These are phyloP conservation scores for Calonectria honghensis DNA, from an alignment of 2,329 filamentous ascomycete species.

Conservation along the genomic window DNA sequence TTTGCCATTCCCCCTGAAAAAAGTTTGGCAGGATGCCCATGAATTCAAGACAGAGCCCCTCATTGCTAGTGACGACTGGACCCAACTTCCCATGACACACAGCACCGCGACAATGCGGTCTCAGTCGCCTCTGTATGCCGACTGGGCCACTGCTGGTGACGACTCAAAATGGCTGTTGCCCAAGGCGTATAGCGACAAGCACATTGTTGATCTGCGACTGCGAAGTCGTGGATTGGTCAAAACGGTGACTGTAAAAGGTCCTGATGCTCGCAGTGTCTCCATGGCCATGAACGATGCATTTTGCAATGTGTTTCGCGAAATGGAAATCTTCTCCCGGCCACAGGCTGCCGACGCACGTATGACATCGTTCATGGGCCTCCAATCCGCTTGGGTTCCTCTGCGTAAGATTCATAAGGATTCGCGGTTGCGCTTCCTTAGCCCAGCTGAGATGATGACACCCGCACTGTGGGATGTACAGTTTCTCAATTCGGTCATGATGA, in stretches of 20 bases:
- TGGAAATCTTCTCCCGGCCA: slow-evolving; percentile 59
- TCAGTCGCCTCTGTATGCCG: slow-evolving; percentile 68
- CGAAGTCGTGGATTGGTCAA: slow-evolving; percentile 83
- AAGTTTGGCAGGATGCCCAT: slow-evolving; percentile 71
- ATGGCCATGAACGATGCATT: slow-evolving; percentile 79
- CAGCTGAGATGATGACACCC: slow-evolving; percentile 83
- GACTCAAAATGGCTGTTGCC: slow-evolving; percentile 79
- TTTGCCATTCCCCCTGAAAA: slow-evolving; percentile 79
- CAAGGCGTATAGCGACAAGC: slow-evolving; percentile 79
- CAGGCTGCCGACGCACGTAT: slow-evolving; percentile 55
- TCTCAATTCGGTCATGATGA: slow-evolving; percentile 83
- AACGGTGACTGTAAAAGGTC: slow-evolving; percentile 75
- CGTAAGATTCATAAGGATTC: slow-evolving; percentile 85
- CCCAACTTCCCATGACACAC: slow-evolving; percentile 70
- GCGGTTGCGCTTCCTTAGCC: slow-evolving; percentile 81
- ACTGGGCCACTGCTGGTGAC: slow-evolving; percentile 66
- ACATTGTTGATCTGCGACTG: slow-evolving; percentile 81
- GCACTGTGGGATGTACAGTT: slow-evolving; percentile 83
- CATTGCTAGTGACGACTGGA: slow-evolving; percentile 71
- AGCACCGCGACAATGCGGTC: slow-evolving; percentile 67
- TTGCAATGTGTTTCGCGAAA: slow-evolving; percentile 70
- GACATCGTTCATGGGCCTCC: slow-evolving; percentile 75
- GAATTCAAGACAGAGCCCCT: slow-evolving; percentile 67
- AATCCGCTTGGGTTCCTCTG: slow-evolving; percentile 83
- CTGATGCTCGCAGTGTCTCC: slow-evolving; percentile 81